Conservation (phyloP, 495 filamentous ascomycete genomes). For the Aspergillus taichungensis region DNA sequence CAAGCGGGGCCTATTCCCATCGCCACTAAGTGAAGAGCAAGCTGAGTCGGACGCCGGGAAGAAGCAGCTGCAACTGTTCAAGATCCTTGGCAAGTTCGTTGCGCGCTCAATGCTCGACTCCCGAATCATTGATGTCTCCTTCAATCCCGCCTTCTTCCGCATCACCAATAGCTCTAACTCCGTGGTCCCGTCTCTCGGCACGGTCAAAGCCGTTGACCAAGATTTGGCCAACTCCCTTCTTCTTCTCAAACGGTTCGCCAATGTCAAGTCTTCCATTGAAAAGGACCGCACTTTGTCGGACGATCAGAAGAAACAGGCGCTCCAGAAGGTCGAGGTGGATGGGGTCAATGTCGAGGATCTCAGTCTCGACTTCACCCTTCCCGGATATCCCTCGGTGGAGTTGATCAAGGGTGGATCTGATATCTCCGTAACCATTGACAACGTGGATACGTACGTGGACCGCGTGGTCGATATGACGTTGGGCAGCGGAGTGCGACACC, state of each 20-base stretch:
- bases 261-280: constrained; percentile 72
- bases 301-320: constrained; percentile 59
- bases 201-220: constrained; percentile 81
- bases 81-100: constrained; percentile 93
- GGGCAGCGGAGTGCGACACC: constrained; percentile 73
- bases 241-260: constrained; percentile 78
- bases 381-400: constrained; percentile 86
- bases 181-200: constrained; percentile 81
- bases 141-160: constrained; percentile 97
- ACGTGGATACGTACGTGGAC: constrained; percentile 80
- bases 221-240: constrained; percentile 79
- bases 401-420: constrained; percentile 67
- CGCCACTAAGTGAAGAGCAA: constrained; percentile 78
- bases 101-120: constrained; percentile 98
- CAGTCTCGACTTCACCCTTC: constrained; percentile 86
- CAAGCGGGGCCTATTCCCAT: constrained; percentile 79
- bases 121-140: constrained; percentile 93
- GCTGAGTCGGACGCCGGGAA: constrained; percentile 66
- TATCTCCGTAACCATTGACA: constrained; percentile 72
- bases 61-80: constrained; percentile 79
- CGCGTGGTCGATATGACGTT: constrained; percentile 88
- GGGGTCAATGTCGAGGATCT: constrained; percentile 76
- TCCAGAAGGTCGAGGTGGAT: constrained; percentile 60
- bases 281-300: constrained; percentile 53
- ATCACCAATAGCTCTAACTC: constrained; percentile 66